These are phyloP conservation scores for Kwoniella sp. DNA, from an alignment of 768 basidiomycete genomes.

Conservation along the genomic window DNA sequence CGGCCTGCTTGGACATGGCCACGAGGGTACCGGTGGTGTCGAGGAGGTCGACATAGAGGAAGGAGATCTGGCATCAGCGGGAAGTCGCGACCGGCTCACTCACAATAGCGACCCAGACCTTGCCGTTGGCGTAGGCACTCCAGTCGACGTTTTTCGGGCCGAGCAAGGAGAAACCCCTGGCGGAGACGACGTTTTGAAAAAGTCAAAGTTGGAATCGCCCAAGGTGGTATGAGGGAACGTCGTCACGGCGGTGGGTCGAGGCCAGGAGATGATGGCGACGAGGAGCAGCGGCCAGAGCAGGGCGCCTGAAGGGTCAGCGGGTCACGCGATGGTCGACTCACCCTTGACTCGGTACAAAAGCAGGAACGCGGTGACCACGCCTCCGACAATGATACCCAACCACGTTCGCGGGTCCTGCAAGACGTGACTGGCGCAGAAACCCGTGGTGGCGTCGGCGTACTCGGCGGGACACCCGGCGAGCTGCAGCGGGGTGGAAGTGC, in stretches of 20 bases:
- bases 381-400: constrained; percentile 81
- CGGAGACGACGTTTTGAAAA: constrained; percentile 76
- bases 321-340: constrained; percentile 48
- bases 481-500: constrained; percentile 65
- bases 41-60: constrained; percentile 80
- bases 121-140: constrained; percentile 57
- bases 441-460: constrained; percentile 38
- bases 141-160: constrained; percentile 40
- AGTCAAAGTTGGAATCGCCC: constrained; percentile 71
- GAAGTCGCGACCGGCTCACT: constrained; percentile 1
- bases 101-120: constrained; percentile 74
- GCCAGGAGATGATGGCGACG: constrained; percentile 83
- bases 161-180: constrained; percentile 34
- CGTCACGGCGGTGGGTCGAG: constrained; percentile 72
- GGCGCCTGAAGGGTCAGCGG: constrained; percentile 54
- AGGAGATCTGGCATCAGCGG: constrained; percentile 57
- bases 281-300: constrained; percentile 67
- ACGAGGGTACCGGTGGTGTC: constrained; percentile 68
- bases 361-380: constrained; percentile 69
- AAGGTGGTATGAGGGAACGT: constrained; percentile 68
- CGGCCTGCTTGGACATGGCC: constrained; percentile 86
- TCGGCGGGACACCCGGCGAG: constrained; percentile 69
- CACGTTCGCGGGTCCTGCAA: constrained; percentile 74
- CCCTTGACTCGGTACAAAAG: constrained; percentile 83
- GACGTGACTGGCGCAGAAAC: constrained; percentile 59